These are phyloP conservation scores for Ceratocystis colombiana DNA, from an alignment of 2,329 filamentous ascomycete genomes.

Conservation along the genomic window DNA sequence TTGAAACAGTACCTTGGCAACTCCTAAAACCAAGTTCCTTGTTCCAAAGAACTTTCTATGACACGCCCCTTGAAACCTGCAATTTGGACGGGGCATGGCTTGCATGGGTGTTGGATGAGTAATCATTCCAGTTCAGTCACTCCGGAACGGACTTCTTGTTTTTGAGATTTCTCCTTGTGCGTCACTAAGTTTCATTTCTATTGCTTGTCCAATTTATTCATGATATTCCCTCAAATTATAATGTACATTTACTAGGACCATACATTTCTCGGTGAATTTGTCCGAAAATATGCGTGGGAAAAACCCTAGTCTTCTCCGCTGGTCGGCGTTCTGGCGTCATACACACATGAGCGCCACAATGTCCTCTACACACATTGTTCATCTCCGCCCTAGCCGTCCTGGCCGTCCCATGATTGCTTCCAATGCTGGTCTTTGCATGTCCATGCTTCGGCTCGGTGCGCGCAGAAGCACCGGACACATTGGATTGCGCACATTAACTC, in stretches of 20 bases:
- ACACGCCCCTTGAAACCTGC: slow-evolving; percentile 8
- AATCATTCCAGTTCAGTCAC: background rate
- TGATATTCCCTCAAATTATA: background rate
- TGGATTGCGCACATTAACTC: slow-evolving; percentile 50
- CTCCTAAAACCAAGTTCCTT: background rate
- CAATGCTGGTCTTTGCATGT: slow-evolving; percentile 40
- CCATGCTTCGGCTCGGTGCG: slow-evolving; percentile 48
- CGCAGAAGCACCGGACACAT: slow-evolving; percentile 44
- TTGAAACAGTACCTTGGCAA: slow-evolving; percentile 5
- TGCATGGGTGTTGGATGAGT: background rate
- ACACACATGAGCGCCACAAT: background rate
- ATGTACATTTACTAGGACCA: background rate
- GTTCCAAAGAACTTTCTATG: slow-evolving; percentile 3
- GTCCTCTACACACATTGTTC: background rate
- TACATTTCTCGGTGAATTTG: background rate
- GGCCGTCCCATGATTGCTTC: slow-evolving; percentile 32
- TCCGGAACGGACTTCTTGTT: background rate
- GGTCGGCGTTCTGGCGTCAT: too few species aligned
- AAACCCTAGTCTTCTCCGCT: background rate
- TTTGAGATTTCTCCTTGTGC: background rate
- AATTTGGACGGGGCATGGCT: background rate
- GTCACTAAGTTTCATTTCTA: background rate
- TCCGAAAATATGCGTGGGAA: too few species aligned
- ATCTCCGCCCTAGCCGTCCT: slow-evolving; percentile 23
- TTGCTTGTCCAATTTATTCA: background rate